Base-by-base conservation (phyloP, 2,329 filamentous ascomycete species). In the Stenocarpella maydis region DNA sequence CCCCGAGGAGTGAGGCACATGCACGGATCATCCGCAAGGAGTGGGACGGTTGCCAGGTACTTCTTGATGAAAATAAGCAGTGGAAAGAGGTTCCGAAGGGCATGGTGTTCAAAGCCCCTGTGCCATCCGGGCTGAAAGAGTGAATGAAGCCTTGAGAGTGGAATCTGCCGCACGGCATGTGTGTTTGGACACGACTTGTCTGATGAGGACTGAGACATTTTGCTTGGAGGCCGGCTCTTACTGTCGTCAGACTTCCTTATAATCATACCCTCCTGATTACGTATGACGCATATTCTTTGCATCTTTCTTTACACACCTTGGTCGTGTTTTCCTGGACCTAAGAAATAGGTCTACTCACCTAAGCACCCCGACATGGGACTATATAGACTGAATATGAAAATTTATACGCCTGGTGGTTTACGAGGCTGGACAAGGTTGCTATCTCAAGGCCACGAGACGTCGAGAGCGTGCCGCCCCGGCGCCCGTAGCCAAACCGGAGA, bases 31-130 rank as follows among this genome's bases (percentile, higher is more conserved):
- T 71, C 52, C 37, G 41, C 1, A 26, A 50, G 31, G 68, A 68
- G 21, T 71, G 68, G 68, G 68, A 70, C 1, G 63, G 28, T 8
- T 71, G 68, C 21, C 70, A 68, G 17, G 12, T 26, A 14, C 34
- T 71, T 1, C 68, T 71, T 39, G 68, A 71, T 19, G 15, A 52
- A 3, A 52, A 34, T 4, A 68, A 67, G n/a, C 70, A 71, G 19
- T 71, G 70, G 70, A 71, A 50, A n/a, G 43, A 70, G n/a, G 31
- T 68, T 1, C 70, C 70, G 12, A 31, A 71, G 24, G 68, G 68
- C 4, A 71, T 69, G 69, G 41, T 41, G 2, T 66, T 65, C 17
- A 60, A 60, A 14, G 12, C 43, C 7, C 28, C 52, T 10, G 21
- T 58, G n/a, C 60, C 28, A 14, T 37, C 60, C 19, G 60, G 39